Evolutionary conservation across 202 grass and related monocot species (phyloP), one percentile per base, ranked within the genome.

Genomic region (Zoysia matrella): DNA sequence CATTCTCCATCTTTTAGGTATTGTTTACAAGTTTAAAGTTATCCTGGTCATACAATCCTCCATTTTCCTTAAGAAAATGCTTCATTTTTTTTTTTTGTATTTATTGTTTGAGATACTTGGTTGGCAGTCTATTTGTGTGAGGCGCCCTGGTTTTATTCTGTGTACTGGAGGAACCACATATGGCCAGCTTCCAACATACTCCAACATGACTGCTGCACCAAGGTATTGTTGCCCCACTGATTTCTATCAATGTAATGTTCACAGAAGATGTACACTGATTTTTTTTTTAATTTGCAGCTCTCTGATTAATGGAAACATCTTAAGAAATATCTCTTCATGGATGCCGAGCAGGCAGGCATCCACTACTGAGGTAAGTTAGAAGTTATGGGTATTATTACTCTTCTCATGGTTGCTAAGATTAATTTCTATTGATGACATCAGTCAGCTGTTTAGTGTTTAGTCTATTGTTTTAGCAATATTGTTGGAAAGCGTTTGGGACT

Each of bases 311-410:
- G 89, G 75, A 85, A 99, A 95, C 80, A 73, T 99, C 70, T 90
- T 92, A 71, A 95, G 96, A 85, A 95, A 90, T 60, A 74, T 99
- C 81, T 90, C 96, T 71, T 96, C 93, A 73, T 99, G 96, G 96
- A 91, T 99, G 57, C 96, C 85, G 71, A 90, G 61, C 58, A 96
- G 85, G 68, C 80, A 78, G 12, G 56, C 83, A 64, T 43, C 96
- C 64, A 56, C 85, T 74, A 22, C 60, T 91, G 82, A 91, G 95
- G 95, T 93, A 84, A 90, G 62, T 66, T 58, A 63, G 18, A 53
- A 64, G 50, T 44, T 47, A 43, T 47, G 22, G 10, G 70, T 54
- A 36, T 22, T 42, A 82, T 58, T 60, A 47, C 73, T 75, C 15
- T 13, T 43, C 40, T 88, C 54, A 52, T 44, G 48, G 52, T 74